Conservation (phyloP, 2,329 filamentous ascomycete species). For the Gliomastix tumulicola region DNA sequence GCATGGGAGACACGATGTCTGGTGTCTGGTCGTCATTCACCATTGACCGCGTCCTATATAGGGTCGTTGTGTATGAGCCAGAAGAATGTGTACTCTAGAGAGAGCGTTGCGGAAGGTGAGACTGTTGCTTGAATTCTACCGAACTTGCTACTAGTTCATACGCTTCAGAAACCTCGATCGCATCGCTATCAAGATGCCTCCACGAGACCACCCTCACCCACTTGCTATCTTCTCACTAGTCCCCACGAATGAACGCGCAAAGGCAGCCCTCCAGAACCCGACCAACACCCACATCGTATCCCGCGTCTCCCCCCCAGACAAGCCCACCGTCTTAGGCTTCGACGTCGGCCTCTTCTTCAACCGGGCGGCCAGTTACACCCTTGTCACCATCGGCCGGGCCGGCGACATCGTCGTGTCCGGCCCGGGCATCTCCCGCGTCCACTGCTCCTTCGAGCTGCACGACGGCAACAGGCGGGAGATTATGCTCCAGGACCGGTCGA, state of each 20-base stretch:
- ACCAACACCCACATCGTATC: neutral
- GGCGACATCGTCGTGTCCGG: neutral
- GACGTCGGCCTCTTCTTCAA: neutral
- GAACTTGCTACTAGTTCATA: no score
- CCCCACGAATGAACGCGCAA: neutral
- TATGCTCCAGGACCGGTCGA: neutral
- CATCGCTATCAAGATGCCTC: no score
- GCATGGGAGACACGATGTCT: no score
- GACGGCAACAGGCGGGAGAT: neutral
- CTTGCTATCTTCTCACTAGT: no score
- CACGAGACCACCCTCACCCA: neutral
- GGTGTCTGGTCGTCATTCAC: no score
- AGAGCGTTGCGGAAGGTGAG: no score
- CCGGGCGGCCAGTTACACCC: neutral
- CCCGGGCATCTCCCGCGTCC: neutral
- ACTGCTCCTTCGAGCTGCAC: neutral
- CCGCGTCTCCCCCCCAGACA: neutral
- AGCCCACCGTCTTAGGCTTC: neutral
- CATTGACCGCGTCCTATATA: no score
- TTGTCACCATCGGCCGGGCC: neutral
- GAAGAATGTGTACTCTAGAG: no score
- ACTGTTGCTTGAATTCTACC: no score
- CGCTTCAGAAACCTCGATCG: no score
- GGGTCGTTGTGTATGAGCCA: no score
- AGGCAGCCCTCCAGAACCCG: neutral